These are phyloP conservation scores for Aspergillus awamori DNA, from an alignment of 2,329 filamentous ascomycete species.

Conservation along the genomic window DNA sequence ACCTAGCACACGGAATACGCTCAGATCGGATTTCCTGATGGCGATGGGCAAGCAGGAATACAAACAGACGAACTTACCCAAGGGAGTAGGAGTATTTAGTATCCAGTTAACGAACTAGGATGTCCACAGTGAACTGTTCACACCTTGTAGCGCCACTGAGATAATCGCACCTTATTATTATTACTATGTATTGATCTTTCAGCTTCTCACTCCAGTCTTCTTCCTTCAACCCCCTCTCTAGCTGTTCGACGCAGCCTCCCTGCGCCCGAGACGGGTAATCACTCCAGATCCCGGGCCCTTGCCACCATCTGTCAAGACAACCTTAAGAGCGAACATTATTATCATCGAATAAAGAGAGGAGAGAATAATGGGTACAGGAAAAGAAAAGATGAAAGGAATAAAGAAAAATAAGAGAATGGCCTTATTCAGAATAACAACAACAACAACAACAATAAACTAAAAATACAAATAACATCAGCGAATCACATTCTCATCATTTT, in stretches of 20 bases:
- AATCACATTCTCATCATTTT: no score
- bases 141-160: slow-evolving; percentile 12
- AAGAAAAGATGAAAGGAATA: neutral
- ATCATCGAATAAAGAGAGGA: neutral
- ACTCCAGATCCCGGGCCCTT: slow-evolving; percentile 23
- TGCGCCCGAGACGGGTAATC: slow-evolving; percentile 16
- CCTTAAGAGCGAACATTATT: slow-evolving; percentile 22
- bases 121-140: slow-evolving; percentile 11
- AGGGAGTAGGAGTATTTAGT: no score
- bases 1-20: slow-evolving; percentile 10
- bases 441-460: no score
- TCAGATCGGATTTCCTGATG: slow-evolving; percentile 7
- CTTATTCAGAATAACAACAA: no score
- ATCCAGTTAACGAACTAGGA: neutral
- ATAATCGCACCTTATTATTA: slow-evolving; percentile 1
- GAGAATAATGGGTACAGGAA: slow-evolving; percentile 2
- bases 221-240: neutral
- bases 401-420: no score
- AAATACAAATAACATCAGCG: no score
- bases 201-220: neutral
- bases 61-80: neutral
- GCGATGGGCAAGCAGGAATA: neutral
- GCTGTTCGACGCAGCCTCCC: neutral
- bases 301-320: slow-evolving; percentile 34
- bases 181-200: neutral